A percentile compares a stretch with the other conserved stretches of the same genome.
Evolutionary conservation across 768 basidiomycete species (phyloP).

Genomic region (Termitomyces titanicus): DNA sequence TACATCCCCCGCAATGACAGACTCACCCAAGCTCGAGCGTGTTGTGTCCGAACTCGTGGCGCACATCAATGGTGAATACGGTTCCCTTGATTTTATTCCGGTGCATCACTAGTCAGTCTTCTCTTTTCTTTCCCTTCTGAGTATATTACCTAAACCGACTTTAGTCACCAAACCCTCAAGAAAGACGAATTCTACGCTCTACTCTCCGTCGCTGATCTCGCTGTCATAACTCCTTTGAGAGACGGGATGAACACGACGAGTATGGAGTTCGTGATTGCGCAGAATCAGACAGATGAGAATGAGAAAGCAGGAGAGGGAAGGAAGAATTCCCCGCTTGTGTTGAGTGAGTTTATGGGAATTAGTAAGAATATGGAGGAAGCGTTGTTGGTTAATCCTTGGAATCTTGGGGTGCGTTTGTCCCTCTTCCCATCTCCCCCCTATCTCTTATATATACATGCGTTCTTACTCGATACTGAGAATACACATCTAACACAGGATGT

Average conservation of each 20-base stretch:
- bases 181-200: slow-evolving; percentile 98
- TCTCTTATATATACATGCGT: neutral
- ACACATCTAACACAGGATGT: no score
- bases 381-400: slow-evolving; percentile 94
- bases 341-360: slow-evolving; percentile 98
- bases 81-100: slow-evolving; percentile 91
- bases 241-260: slow-evolving; percentile 99
- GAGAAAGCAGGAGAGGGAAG: neutral
- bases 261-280: slow-evolving; percentile 97
- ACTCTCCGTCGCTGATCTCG: slow-evolving; percentile 88
- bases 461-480: no score
- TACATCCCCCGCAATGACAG: slow-evolving; percentile 88
- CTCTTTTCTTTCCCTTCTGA: neutral
- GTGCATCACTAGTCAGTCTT: slow-evolving; percentile 92
- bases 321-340: slow-evolving; percentile 79
- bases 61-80: slow-evolving; percentile 94
- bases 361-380: slow-evolving; percentile 89
- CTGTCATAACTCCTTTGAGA: slow-evolving; percentile 90
- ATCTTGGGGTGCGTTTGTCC: slow-evolving; percentile 66
- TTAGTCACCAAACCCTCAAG: slow-evolving; percentile 92
- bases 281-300: slow-evolving; percentile 55
- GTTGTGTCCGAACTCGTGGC: slow-evolving; percentile 92
- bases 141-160: neutral
- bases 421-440: neutral
- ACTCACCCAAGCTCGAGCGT: slow-evolving; percentile 90